phyloP scores from a whole-genome alignment of 441 rosid species.

The Jatropha multifida region DNA sequence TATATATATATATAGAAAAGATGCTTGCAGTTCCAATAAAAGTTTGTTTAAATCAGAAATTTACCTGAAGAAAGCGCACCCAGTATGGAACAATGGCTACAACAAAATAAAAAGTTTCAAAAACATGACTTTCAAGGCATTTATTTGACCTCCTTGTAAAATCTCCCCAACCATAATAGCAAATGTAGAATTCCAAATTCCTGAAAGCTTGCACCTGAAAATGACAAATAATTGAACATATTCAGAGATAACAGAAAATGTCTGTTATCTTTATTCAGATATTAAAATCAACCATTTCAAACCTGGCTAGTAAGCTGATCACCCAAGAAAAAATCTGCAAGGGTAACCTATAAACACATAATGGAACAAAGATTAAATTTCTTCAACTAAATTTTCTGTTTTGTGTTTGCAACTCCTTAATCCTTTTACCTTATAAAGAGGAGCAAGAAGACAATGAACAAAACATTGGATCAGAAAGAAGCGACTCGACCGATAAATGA shows the following conservation, averaged over 20 bases:
- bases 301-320: conserved; percentile 92
- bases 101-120: conserved; percentile 40
- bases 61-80: conserved; percentile 78
- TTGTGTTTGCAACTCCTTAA: background rate
- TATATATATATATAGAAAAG: too few species aligned
- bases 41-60: background rate
- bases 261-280: background rate
- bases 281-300: background rate
- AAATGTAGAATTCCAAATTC: conserved; percentile 61
- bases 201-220: conserved; percentile 75
- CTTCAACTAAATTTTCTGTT: background rate
- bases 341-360: conserved; percentile 43
- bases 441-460: conserved; percentile 59
- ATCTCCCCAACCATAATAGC: conserved; percentile 85
- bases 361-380: background rate
- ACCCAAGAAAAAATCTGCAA: conserved; percentile 82
- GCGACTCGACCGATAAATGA: conserved; percentile 67
- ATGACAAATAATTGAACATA: background rate
- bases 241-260: background rate
- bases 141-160: conserved; percentile 52
- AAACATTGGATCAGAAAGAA: conserved; percentile 53
- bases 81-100: conserved; percentile 75
- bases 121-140: conserved; percentile 49
- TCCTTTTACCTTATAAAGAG: conserved; percentile 70
- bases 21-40: too few species aligned